These are phyloP conservation scores for Leucoagaricus sp. DNA, from an alignment of 1,284 basidiomycete species.

Conservation along the genomic window DNA sequence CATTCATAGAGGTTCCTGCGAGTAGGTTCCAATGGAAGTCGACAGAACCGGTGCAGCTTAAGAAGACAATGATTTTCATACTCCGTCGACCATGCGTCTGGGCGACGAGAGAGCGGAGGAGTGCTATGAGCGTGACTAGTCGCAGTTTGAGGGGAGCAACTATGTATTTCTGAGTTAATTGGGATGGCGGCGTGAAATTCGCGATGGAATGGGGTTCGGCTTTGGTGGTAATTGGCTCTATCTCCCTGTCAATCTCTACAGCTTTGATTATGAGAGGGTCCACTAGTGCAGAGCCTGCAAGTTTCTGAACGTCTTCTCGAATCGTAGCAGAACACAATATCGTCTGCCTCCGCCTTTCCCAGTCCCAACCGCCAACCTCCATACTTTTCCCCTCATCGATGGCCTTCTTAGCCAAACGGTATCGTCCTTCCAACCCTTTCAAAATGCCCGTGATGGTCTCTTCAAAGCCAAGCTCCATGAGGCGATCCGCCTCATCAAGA, in stretches of 20 bases:
- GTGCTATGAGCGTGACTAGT: slow-evolving; percentile 87
- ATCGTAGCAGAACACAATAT: slow-evolving; percentile 98
- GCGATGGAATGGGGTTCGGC: slow-evolving; percentile 32
- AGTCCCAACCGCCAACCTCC: slow-evolving; percentile 87
- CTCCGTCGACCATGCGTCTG: slow-evolving; percentile 52
- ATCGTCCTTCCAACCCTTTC: slow-evolving; percentile 79
- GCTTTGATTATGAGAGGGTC: slow-evolving; percentile 78
- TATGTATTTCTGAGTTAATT: slow-evolving; percentile 93
- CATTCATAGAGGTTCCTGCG: slow-evolving; percentile 76
- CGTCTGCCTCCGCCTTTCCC: slow-evolving; percentile 75
- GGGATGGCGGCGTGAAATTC: slow-evolving; percentile 92
- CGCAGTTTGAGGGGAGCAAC: slow-evolving; percentile 93
- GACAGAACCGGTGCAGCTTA: slow-evolving; percentile 96
- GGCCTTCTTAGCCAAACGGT: slow-evolving; percentile 73
- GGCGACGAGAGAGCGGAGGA: slow-evolving; percentile 77
- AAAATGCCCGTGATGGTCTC: slow-evolving; percentile 90
- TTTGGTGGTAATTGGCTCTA: slow-evolving; percentile 18
- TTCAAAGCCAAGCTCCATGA: slow-evolving; percentile 98
- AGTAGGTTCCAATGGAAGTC: slow-evolving; percentile 97
- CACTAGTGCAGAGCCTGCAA: slow-evolving; percentile 82
- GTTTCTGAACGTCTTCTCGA: slow-evolving; percentile 90
- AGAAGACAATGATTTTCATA: slow-evolving; percentile 88
- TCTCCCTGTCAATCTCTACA: slow-evolving; percentile 45
- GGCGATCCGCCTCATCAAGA: slow-evolving; percentile 94
- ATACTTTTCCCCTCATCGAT: slow-evolving; percentile 67